Evolutionary conservation across 768 basidiomycete species (phyloP).

Genomic region (Tricholoma matsutake): DNA sequence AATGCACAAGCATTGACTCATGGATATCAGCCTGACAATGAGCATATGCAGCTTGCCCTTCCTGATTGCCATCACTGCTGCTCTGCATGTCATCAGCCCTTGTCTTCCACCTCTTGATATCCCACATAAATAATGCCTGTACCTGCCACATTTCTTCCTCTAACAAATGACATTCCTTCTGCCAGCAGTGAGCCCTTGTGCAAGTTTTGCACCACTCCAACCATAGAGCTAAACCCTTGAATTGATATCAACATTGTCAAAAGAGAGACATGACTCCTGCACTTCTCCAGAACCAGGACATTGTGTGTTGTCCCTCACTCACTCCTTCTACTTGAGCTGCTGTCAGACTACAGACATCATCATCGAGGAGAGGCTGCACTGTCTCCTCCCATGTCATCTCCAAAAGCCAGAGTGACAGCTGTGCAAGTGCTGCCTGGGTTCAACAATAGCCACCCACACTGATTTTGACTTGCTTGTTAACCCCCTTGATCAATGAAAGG

Average conservation of each 20-base stretch:
- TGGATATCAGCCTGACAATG: no score
- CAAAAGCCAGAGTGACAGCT: not conserved
- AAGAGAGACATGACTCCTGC: not conserved
- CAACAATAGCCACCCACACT: not conserved
- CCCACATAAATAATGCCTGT: not conserved
- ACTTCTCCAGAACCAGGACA: not conserved
- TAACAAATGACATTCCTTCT: conserved; percentile 1
- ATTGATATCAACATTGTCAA: not conserved
- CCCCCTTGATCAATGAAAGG: no score
- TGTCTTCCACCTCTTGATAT: not conserved
- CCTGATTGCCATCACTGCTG: no score
- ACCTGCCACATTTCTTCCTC: no score
- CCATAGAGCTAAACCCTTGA: no score
- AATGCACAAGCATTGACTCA: no score
- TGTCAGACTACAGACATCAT: not conserved
- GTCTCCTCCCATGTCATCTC: not conserved
- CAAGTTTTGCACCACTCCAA: no score
- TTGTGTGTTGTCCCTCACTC: not conserved
- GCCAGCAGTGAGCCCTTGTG: not conserved
- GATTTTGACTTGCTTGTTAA: not conserved
- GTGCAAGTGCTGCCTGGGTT: not conserved
- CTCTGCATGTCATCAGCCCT: no score
- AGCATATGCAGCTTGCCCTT: no score
- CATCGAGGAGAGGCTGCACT: not conserved
- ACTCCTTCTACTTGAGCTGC: not conserved